Conservation (phyloP, 495 filamentous ascomycete species). For the Daldinia concentrica region DNA sequence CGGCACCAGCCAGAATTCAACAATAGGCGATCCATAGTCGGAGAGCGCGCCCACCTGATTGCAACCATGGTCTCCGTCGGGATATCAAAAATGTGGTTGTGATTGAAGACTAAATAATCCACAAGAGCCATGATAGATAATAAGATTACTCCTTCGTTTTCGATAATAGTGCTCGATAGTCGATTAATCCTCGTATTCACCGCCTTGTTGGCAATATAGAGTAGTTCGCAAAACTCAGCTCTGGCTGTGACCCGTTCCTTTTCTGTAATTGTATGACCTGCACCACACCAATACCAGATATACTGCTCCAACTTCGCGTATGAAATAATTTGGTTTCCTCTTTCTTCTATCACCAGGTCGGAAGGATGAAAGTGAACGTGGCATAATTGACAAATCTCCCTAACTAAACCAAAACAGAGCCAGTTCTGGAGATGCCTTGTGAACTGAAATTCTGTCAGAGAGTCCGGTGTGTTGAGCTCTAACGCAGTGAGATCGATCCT, state of each 20-base stretch:
- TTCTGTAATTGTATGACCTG: neutral
- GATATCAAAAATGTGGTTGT: neutral
- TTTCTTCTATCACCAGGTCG: neutral
- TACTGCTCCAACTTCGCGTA: neutral
- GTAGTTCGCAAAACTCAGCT: neutral
- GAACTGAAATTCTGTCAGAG: neutral
- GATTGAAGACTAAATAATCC: conserved; percentile 3
- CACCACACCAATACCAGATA: conserved; percentile 5
- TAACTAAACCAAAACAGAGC: neutral
- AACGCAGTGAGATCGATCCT: neutral
- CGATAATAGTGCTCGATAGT: neutral
- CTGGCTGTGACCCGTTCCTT: neutral
- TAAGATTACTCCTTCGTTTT: neutral
- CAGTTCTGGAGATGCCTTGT: neutral
- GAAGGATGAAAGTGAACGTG: neutral
- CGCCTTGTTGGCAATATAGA: neutral
- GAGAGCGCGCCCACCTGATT: neutral
- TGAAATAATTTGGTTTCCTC: neutral
- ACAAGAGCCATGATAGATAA: neutral
- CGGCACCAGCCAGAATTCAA: neutral
- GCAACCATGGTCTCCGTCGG: neutral
- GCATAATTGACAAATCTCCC: neutral
- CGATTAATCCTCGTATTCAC: neutral
- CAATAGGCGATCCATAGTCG: neutral
- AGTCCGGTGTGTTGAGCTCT: neutral